phyloP scores from a whole-genome alignment of 345 rosid genomes.

The Eucalyptus leucophloia region DNA sequence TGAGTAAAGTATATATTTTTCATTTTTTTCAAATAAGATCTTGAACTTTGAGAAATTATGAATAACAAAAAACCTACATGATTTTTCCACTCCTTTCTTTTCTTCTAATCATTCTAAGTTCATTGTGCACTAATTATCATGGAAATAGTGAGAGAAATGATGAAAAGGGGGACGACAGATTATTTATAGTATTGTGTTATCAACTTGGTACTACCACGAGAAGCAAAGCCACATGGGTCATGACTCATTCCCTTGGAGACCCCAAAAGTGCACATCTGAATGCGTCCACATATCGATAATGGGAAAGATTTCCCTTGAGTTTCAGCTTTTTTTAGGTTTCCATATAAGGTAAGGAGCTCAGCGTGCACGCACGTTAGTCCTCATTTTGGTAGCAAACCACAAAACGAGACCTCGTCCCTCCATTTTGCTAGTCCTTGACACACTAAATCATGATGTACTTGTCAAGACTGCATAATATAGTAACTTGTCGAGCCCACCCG shows the following conservation, averaged over 20 bases:
- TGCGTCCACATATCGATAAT: neutral
- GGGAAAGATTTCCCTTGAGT: neutral
- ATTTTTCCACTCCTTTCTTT: neutral
- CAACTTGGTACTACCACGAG: neutral
- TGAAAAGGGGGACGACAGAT: neutral
- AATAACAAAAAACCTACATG: neutral
- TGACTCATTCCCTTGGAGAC: neutral
- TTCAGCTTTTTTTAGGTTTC: neutral
- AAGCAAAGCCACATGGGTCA: neutral
- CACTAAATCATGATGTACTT: neutral
- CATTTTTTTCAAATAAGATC: neutral
- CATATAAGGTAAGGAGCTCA: neutral
- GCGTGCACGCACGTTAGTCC: neutral
- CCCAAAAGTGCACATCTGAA: neutral
- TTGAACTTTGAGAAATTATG: neutral
- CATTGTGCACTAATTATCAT: neutral
- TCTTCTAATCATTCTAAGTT: neutral
- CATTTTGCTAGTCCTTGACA: neutral
- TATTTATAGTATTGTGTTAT: neutral
- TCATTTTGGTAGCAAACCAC: neutral
- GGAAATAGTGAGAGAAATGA: neutral
- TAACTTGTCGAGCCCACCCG: neutral
- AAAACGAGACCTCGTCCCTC: neutral
- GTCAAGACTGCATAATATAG: neutral
- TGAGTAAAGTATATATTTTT: neutral